Percentiles rank a stretch among this genome's conserved stretches.
Conservation (phyloP, 164 flowering plant genomes). For the Vitis cinerea region DNA sequence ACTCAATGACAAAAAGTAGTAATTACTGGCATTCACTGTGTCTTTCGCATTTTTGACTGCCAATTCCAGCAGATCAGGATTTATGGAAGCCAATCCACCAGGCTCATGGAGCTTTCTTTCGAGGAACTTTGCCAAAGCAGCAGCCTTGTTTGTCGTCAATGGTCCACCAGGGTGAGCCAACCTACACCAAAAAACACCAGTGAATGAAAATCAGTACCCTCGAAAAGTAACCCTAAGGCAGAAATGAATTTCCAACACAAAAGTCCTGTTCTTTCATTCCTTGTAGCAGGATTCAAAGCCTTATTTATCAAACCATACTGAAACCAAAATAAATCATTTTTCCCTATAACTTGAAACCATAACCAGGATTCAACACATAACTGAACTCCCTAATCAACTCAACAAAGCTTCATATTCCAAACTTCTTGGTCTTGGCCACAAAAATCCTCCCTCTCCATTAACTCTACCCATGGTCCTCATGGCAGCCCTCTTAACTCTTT, state of each 20-base stretch:
- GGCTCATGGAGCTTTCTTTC: slow-evolving; percentile 85
- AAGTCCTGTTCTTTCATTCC: too few relatives aligned
- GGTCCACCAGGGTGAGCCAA: slow-evolving; percentile 95
- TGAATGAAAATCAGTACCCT: background rate
- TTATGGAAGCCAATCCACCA: slow-evolving; percentile 63
- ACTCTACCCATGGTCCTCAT: too few relatives aligned
- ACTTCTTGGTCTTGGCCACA: too few relatives aligned
- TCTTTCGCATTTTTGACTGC: slow-evolving; percentile 84
- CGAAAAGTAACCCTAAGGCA: background rate
- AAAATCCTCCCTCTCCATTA: too few relatives aligned
- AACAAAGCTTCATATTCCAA: too few relatives aligned
- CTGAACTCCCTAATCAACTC: too few relatives aligned
- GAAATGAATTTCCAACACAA: background rate
- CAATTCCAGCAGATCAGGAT: slow-evolving; percentile 63
- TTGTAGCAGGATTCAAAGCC: too few relatives aligned
- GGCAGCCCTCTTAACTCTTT: too few relatives aligned
- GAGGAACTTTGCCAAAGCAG: slow-evolving; percentile 87
- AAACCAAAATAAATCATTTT: too few relatives aligned
- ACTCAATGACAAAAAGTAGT: background rate
- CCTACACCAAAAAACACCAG: slow-evolving; percentile 30
- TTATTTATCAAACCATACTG: too few relatives aligned
- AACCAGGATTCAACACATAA: too few relatives aligned
- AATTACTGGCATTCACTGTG: slow-evolving; percentile 49
- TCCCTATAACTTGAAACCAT: too few relatives aligned
- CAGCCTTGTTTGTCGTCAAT: slow-evolving; percentile 84